Evolutionary conservation across 495 filamentous ascomycete species (phyloP).

Genomic region (Margaritispora aquatica): DNA sequence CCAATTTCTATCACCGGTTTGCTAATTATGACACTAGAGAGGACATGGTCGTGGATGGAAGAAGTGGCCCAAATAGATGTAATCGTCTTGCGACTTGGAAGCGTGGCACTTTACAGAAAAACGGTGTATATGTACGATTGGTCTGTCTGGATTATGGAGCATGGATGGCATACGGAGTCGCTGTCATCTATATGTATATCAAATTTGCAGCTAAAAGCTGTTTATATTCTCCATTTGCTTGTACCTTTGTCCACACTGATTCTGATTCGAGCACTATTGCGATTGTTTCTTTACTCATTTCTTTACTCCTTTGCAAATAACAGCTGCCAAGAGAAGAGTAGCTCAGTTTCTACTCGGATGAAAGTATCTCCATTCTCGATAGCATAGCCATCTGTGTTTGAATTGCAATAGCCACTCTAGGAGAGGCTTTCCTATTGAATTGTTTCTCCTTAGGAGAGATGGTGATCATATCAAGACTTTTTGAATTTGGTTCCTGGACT

Average conservation of each 20-base stretch:
- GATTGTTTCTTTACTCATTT: too few species aligned
- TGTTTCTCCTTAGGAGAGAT: too few species aligned
- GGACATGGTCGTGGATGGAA: constrained; percentile 87
- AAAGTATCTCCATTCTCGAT: too few species aligned
- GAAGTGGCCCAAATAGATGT: constrained; percentile 69
- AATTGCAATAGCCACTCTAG: too few species aligned
- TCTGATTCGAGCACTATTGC: too few species aligned
- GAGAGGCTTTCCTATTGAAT: too few species aligned
- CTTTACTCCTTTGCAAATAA: neutral
- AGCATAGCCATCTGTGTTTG: neutral
- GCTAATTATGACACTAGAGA: constrained; percentile 42
- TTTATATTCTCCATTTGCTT: neutral
- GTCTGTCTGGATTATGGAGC: neutral
- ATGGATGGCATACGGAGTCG: neutral
- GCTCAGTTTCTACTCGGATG: too few species aligned
- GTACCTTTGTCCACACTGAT: too few species aligned
- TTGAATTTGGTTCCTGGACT: too few species aligned
- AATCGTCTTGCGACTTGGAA: neutral
- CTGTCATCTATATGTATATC: neutral
- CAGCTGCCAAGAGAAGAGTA: neutral
- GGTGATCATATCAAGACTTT: too few species aligned
- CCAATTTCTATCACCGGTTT: constrained; percentile 13
- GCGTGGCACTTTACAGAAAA: neutral
- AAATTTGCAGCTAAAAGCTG: neutral
- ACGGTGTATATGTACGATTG: neutral